Percentiles rank a stretch among this genome's conserved stretches.
Conservation (phyloP, 1,139 yeast genomes). For the Geotrichum histeridarum region DNA sequence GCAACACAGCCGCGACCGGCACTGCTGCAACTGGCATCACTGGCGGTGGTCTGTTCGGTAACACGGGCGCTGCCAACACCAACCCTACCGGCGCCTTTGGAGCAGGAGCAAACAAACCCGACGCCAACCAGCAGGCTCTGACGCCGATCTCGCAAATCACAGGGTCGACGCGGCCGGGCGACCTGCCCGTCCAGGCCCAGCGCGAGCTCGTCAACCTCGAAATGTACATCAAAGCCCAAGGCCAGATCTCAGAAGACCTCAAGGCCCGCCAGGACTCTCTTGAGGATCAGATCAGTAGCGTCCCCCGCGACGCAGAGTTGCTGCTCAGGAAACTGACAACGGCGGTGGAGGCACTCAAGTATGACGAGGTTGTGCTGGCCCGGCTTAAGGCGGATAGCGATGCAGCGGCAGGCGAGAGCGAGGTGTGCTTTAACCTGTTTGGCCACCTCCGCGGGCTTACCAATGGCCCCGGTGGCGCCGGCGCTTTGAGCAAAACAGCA, state of each 20-base stretch:
- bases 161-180: conserved; percentile 82
- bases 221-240: conserved; percentile 77
- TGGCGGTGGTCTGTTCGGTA: conserved; percentile 40
- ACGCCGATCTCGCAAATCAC: conserved; percentile 48
- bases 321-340: conserved; percentile 58
- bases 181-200: conserved; percentile 69
- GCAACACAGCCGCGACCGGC: conserved; percentile 3
- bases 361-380: conserved; percentile 54
- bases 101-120: conserved; percentile 21
- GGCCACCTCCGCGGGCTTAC: conserved; percentile 55
- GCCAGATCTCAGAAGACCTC: conserved; percentile 72
- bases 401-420: conserved; percentile 50
- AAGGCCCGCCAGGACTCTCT: conserved; percentile 62
- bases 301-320: conserved; percentile 80
- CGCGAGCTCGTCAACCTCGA: conserved; percentile 78
- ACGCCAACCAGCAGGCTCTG: conserved; percentile 24
- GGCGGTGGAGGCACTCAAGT: conserved; percentile 63
- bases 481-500: conserved; percentile 17
- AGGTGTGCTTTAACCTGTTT: conserved; percentile 59
- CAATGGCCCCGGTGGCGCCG: conserved; percentile 22
- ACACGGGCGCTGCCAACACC: conserved; percentile 16
- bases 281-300: conserved; percentile 63
- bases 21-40: not conserved
- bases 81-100: conserved; percentile 7
- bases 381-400: conserved; percentile 43